phyloP scores from a whole-genome alignment of 208 protist species.

The Acanthamoeba divionensis region DNA sequence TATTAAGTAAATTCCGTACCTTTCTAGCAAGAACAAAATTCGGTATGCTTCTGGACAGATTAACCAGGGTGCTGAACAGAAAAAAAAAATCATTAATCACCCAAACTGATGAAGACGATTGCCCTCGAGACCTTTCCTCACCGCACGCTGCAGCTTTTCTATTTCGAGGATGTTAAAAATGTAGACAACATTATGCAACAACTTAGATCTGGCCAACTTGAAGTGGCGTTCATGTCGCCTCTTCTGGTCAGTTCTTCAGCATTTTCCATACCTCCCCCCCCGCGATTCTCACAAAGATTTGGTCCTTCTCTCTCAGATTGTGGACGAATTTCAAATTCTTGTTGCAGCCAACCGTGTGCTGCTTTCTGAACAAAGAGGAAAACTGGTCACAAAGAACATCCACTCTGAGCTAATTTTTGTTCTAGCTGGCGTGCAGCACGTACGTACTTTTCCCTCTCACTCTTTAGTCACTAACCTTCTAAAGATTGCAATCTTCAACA shows the following conservation, averaged over 20 bases:
- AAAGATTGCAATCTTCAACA: background rate
- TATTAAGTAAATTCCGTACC: no score
- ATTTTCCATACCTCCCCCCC: no score
- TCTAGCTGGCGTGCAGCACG: background rate
- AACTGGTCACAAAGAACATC: constrained; percentile 8
- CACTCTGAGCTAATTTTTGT: constrained; percentile 18
- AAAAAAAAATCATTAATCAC: no score
- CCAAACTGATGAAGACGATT: background rate
- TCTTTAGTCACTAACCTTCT: background rate
- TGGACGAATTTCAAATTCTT: constrained; percentile 34
- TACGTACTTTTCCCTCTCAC: background rate
- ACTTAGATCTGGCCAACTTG: background rate
- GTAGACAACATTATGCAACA: background rate
- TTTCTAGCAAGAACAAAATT: no score
- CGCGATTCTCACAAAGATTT: no score
- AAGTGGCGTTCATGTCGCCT: constrained; percentile 43
- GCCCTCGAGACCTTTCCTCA: background rate
- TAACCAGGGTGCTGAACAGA: no score
- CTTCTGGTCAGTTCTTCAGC: background rate
- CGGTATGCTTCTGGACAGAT: no score
- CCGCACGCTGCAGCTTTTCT: background rate
- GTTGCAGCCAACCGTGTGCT: constrained; percentile 1
- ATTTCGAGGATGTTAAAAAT: constrained; percentile 10
- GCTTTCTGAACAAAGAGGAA: background rate
- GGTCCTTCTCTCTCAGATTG: no score